These are phyloP conservation scores for Xylaria cubensis DNA, from an alignment of 495 filamentous ascomycete genomes.

Conservation along the genomic window DNA sequence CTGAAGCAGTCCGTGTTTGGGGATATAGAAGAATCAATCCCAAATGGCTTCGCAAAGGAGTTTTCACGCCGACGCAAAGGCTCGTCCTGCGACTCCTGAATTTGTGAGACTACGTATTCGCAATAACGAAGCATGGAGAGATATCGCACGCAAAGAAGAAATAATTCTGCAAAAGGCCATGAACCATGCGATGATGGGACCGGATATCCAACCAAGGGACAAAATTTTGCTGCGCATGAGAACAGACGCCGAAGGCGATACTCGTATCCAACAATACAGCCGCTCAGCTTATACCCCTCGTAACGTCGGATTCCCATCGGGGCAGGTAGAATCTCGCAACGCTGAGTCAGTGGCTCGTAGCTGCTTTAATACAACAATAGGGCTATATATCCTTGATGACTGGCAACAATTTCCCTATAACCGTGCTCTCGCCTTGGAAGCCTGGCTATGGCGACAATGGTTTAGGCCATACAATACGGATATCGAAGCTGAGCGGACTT, in stretches of 20 bases:
- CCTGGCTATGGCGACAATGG: not conserved
- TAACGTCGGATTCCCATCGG: not conserved
- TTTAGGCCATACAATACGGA: not conserved
- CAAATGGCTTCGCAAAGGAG: not conserved
- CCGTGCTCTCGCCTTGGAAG: not conserved
- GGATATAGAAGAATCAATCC: not conserved
- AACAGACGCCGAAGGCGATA: slow-evolving; percentile 1
- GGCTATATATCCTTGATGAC: not conserved
- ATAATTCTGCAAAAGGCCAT: not conserved
- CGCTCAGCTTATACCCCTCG: not conserved
- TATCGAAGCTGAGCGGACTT: not conserved
- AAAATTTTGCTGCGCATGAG: slow-evolving; percentile 1
- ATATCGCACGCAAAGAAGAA: not conserved
- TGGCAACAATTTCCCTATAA: not conserved
- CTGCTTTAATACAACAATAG: not conserved
- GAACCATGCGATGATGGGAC: not conserved
- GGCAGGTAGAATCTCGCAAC: not conserved
- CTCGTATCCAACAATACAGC: not conserved
- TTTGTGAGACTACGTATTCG: not conserved
- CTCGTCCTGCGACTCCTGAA: not conserved
- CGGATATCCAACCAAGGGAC: not conserved
- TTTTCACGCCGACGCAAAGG: not conserved
- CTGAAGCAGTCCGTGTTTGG: not conserved
- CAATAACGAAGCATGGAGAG: not conserved
- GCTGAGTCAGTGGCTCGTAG: not conserved